Conservation (phyloP, 2,329 filamentous ascomycete species). For the Diaporthe australafricana region DNA sequence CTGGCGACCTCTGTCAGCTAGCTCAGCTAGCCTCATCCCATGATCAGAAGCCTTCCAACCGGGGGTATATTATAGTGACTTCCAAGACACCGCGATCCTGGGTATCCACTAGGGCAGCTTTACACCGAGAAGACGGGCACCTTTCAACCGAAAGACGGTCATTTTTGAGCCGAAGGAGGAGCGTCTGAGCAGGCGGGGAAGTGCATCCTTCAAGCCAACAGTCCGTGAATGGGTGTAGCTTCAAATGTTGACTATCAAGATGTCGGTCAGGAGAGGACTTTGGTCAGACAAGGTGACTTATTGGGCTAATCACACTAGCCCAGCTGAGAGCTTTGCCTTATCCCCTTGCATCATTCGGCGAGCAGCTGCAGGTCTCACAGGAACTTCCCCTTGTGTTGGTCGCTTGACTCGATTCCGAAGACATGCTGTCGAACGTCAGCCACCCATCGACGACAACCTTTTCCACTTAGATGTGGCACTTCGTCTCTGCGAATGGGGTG, state of each 20-base stretch:
- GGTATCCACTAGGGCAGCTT: neutral
- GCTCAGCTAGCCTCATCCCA: conserved; percentile 20
- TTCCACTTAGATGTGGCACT: neutral
- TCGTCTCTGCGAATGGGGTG: neutral
- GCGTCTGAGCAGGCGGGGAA: neutral
- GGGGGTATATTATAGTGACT: neutral
- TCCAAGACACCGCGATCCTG: conserved; percentile 15
- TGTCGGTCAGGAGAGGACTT: conserved; percentile 8
- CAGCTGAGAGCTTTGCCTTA: neutral
- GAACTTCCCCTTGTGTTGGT: neutral
- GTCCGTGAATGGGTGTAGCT: neutral
- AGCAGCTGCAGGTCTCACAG: neutral
- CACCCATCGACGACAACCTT: neutral
- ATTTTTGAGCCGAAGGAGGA: neutral
- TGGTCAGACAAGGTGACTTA: neutral
- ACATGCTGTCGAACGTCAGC: neutral
- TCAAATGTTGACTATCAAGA: neutral
- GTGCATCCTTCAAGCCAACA: conserved; percentile 2
- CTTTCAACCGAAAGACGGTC: conserved; percentile 8
- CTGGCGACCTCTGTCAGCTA: conserved; percentile 4
- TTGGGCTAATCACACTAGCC: neutral
- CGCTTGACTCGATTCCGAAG: neutral
- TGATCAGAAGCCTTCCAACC: conserved; percentile 13
- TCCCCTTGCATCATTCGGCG: neutral
- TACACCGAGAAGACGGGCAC: conserved; percentile 9